Percentiles rank a stretch among this genome's conserved stretches.
Conservation (phyloP, 2,329 filamentous ascomycete genomes). For the Monilinia polystroma region DNA sequence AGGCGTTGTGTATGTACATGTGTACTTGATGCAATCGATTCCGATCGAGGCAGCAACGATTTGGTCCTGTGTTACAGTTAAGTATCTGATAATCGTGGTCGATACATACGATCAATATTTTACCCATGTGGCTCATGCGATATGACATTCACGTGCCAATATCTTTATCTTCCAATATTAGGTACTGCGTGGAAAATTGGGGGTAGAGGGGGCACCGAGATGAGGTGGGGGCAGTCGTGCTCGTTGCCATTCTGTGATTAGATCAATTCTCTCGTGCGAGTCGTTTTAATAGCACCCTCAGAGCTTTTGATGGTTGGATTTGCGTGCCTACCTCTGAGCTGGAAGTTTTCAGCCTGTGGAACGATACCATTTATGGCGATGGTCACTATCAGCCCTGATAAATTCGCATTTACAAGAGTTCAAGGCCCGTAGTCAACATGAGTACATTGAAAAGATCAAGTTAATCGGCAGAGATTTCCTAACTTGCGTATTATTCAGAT, state of each 20-base stretch:
- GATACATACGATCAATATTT: constrained; percentile 1
- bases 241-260: not conserved
- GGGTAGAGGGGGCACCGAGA: not conserved
- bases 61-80: constrained; percentile 16
- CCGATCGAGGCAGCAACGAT: constrained; percentile 5
- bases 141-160: constrained; percentile 21
- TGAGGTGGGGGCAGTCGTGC: not conserved
- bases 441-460: not conserved
- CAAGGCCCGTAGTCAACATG: not conserved
- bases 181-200: not conserved
- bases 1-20: not conserved
- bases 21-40: constrained; percentile 8
- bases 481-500: not conserved
- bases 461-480: not conserved
- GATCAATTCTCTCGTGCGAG: not conserved
- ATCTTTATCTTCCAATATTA: constrained; percentile 15
- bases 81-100: constrained; percentile 18
- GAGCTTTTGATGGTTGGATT: not conserved
- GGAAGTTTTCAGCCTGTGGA: not conserved
- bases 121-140: constrained; percentile 11
- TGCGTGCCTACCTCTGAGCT: not conserved
- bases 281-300: not conserved
- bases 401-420: not conserved
- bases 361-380: not conserved
- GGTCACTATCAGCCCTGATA: not conserved